Conservation (phyloP, 2,329 filamentous ascomycete species). For the Aspergillus terreus region DNA sequence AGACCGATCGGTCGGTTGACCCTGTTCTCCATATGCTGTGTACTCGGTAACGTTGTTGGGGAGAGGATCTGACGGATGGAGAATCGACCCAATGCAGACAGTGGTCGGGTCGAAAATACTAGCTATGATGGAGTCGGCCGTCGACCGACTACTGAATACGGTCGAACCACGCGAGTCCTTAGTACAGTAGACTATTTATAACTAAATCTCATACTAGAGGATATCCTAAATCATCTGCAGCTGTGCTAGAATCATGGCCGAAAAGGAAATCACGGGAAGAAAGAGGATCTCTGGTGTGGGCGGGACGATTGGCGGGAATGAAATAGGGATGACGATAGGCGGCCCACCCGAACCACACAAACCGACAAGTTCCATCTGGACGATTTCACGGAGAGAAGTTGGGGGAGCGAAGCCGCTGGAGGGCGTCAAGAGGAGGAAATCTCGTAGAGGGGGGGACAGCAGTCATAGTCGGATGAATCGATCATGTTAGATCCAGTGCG, state of each 20-base stretch:
- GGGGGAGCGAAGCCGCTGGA: background rate
- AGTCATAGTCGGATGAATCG: background rate
- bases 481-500: background rate
- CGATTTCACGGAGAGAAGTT: background rate
- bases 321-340: constrained; percentile 36
- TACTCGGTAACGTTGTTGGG: no score
- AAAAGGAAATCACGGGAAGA: background rate
- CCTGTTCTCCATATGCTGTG: no score
- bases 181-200: no score
- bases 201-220: no score
- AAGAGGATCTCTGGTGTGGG: constrained; percentile 12
- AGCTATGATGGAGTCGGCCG: no score
- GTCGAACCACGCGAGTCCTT: no score
- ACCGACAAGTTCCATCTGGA: constrained; percentile 6
- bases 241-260: background rate
- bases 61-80: no score
- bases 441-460: background rate
- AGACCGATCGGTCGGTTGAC: no score
- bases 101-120: no score
- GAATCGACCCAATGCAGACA: no score
- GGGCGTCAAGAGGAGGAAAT: background rate
- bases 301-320: constrained; percentile 31
- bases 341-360: constrained; percentile 40
- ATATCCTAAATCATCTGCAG: background rate
- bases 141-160: no score